phyloP scores from a whole-genome alignment of 1,139 yeast species.

The Saccharomyces hybrid region DNA sequence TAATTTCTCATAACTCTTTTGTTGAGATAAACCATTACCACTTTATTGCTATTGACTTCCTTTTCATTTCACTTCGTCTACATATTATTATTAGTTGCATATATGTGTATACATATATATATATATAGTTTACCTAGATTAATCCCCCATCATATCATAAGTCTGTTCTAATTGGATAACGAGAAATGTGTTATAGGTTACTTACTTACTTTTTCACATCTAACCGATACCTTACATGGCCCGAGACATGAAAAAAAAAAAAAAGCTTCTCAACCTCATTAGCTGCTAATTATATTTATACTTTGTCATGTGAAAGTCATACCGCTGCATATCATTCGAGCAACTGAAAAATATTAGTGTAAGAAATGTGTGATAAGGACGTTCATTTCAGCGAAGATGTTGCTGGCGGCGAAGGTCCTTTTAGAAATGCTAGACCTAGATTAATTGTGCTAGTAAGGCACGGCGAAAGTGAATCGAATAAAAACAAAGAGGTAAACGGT shows the following conservation, averaged over 20 bases:
- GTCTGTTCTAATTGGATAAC: background rate
- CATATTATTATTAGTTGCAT: background rate
- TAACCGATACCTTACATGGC: background rate
- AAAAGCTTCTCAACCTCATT: background rate
- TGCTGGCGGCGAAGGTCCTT: background rate
- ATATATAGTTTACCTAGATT: background rate
- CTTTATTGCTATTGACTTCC: background rate
- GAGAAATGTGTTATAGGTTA: background rate
- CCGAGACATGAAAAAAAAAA: background rate
- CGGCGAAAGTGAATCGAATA: slow-evolving; percentile 87
- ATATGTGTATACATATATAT: background rate
- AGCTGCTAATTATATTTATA: background rate
- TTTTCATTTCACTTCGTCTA: background rate
- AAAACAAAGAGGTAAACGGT: slow-evolving; percentile 70
- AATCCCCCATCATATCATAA: background rate
- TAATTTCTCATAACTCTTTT: background rate
- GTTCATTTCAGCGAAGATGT: slow-evolving; percentile 9
- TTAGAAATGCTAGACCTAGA: slow-evolving; percentile 29
- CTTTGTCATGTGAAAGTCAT: background rate
- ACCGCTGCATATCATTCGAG: background rate
- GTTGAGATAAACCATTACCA: background rate
- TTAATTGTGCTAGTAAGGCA: slow-evolving; percentile 75
- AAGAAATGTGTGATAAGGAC: slow-evolving; percentile 1
- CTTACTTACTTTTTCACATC: background rate
- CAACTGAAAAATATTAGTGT: background rate